Percentiles rank a stretch among this genome's conserved stretches.
These are phyloP conservation scores for Penicillium sp. DNA, from an alignment of 2,329 filamentous ascomycete species.

Conservation along the genomic window DNA sequence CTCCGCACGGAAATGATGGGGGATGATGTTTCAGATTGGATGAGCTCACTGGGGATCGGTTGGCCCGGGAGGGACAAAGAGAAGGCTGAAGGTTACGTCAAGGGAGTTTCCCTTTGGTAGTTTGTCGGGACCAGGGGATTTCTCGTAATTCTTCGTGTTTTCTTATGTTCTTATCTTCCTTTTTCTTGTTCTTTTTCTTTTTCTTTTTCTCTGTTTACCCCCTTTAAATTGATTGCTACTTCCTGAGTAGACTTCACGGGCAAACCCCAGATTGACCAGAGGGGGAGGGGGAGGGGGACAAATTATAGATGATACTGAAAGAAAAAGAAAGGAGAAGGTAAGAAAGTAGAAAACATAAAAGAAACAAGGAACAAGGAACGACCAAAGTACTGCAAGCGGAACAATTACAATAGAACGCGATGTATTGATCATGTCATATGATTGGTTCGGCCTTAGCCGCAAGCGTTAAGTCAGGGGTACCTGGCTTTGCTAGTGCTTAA, in stretches of 20 bases:
- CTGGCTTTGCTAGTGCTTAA: neutral
- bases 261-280: neutral
- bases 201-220: neutral
- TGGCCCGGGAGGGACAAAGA: conserved; percentile 19
- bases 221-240: neutral
- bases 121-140: neutral
- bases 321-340: neutral
- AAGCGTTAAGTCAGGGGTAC: neutral
- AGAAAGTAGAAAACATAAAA: neutral
- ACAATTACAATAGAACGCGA: neutral
- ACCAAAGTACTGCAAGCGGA: neutral
- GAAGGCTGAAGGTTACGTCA: conserved; percentile 15
- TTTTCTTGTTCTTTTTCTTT: neutral
- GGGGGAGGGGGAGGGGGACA: too few species aligned
- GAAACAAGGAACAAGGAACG: neutral
- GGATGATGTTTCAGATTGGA: conserved; percentile 26
- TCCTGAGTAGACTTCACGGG: neutral
- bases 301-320: neutral
- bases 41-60: conserved; percentile 14
- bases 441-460: conserved; percentile 2
- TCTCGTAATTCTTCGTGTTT: neutral
- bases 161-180: neutral
- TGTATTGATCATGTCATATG: neutral
- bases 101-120: conserved; percentile 1
- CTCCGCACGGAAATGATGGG: conserved; percentile 22